Percentiles rank a stretch among this genome's conserved stretches.
Conservation (phyloP, 2,329 filamentous ascomycete genomes). For the Diaporthe sp. region DNA sequence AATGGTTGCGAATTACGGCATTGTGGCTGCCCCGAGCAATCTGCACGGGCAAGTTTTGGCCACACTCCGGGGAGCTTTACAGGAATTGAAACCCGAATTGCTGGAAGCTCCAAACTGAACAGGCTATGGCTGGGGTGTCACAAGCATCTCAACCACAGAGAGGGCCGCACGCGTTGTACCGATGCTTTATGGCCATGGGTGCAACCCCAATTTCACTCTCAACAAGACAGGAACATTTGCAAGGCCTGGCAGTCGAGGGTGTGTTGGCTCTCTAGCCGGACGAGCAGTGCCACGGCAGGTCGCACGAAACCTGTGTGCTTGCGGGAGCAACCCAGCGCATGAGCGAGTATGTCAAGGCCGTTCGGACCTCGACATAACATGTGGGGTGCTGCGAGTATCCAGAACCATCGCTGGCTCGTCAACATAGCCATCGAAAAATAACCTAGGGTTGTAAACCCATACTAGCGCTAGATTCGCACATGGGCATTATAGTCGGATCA, state of each 20-base stretch:
- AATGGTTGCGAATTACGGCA: conserved; percentile 66
- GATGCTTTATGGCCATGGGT: background rate
- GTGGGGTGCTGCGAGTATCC: background rate
- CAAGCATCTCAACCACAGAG: background rate
- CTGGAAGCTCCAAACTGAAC: conserved; percentile 44
- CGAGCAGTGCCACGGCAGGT: background rate
- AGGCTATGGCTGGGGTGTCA: background rate
- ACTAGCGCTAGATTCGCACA: background rate
- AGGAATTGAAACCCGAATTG: conserved; percentile 50
- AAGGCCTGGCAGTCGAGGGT: background rate
- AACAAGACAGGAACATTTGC: background rate
- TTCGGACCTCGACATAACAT: background rate
- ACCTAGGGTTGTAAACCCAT: background rate
- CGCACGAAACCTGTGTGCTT: background rate
- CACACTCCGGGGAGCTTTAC: conserved; percentile 51
- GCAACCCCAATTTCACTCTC: background rate
- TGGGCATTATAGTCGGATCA: background rate
- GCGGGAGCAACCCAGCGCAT: background rate
- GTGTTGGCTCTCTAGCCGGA: background rate
- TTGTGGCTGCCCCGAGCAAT: conserved; percentile 64
- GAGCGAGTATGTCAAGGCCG: background rate
- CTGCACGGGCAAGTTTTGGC: conserved; percentile 60
- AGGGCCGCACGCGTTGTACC: too few species aligned
- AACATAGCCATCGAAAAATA: background rate
- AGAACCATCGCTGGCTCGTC: too few species aligned